Base-by-base conservation (phyloP, 1,284 basidiomycete genomes). In the Sphaerobolus stellatus region DNA sequence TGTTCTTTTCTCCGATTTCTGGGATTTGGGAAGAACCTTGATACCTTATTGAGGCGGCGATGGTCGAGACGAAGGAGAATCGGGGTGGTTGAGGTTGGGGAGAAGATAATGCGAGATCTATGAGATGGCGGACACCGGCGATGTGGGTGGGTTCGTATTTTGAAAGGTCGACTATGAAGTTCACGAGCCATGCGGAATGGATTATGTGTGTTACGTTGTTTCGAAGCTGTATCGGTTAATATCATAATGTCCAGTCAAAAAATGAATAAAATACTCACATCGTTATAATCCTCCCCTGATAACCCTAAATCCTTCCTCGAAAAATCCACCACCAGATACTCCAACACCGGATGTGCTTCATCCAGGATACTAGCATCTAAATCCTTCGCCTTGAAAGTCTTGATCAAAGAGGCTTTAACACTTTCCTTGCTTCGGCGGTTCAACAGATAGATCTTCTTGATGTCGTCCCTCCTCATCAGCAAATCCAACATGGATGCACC, bases 161-260 rank as follows among this genome's bases (percentile, higher is more conserved):
- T 1, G 54, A 24, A 11, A 62, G 47, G 6, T 45, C 25, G 18
- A 58, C 51, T 43, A 61, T 61, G 56, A 61, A 62, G 46, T 61
- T 57, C 16, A 62, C 53, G 22, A 50, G 51, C 61, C 61, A 62
- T 24, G 61, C 61, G 27, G 54, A 56, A 43, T 65, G 64, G 28
- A 65, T 58, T 43, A 65, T 62, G 38, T 62, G 60, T 18, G 64
- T 65, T 3, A 62, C 49, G 13, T 59, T 45, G 5, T 34, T 38
- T 18, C 52, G 31, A 7, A 63, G 41, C 61, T 62, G n/a, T n/a
- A n/a, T n/a, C n/a, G n/a, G n/a, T n/a, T n/a, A n/a, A n/a, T n/a
- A n/a, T n/a, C n/a, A n/a, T n/a, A n/a, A n/a, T n/a, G n/a, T n/a
- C n/a, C n/a, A n/a, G n/a, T n/a, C n/a, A n/a, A n/a, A n/a, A n/a